phyloP scores from a whole-genome alignment of 495 filamentous ascomycete genomes.

The Aspergillus funiculosus region DNA sequence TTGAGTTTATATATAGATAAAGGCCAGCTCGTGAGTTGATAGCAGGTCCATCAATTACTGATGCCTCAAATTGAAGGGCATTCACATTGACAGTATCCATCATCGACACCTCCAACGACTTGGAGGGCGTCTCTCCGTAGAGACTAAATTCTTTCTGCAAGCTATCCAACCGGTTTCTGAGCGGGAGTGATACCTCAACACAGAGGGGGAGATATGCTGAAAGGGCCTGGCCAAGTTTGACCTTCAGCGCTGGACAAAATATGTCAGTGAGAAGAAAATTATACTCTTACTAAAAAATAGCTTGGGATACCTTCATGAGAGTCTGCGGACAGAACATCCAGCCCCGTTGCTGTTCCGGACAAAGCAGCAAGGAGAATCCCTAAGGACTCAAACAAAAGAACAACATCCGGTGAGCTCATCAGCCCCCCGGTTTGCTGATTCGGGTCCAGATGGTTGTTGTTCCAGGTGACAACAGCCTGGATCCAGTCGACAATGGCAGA shows the following conservation, averaged over 20 bases:
- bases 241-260: constrained; percentile 31
- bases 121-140: constrained; percentile 33
- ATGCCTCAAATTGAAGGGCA: constrained; percentile 44
- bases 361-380: constrained; percentile 41
- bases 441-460: constrained; percentile 24
- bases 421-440: constrained; percentile 30
- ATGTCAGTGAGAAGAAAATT: constrained; percentile 9
- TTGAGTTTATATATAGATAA: constrained; percentile 85
- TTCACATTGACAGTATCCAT: constrained; percentile 43
- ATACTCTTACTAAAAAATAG: neutral
- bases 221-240: constrained; percentile 38
- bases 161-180: constrained; percentile 38
- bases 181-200: constrained; percentile 34
- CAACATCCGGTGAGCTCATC: constrained; percentile 37
- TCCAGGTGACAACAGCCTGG: constrained; percentile 33
- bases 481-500: constrained; percentile 38
- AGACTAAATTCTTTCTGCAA: constrained; percentile 44
- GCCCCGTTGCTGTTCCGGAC: constrained; percentile 35
- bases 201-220: constrained; percentile 40
- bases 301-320: constrained; percentile 30
- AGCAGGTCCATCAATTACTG: constrained; percentile 59
- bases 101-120: constrained; percentile 33
- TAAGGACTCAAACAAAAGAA: constrained; percentile 41
- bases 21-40: constrained; percentile 81
- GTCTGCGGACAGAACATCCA: constrained; percentile 34